These are phyloP conservation scores for Chytridium lagenaria DNA, from an alignment of 371 early-diverging fungal genomes.

Conservation along the genomic window DNA sequence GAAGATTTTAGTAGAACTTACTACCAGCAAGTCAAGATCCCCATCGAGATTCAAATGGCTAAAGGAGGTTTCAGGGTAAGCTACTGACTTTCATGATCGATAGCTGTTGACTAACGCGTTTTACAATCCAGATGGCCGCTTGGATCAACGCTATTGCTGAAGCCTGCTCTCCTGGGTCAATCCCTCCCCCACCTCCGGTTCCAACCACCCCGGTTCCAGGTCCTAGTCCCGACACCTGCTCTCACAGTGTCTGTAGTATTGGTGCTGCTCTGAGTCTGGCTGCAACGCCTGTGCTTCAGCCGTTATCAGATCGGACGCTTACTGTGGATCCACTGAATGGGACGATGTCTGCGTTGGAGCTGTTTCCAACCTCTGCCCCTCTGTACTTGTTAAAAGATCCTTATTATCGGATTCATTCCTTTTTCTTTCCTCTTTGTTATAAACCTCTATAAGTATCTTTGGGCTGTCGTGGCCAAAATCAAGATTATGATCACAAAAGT, in stretches of 20 bases:
- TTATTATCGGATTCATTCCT: too few relatives aligned
- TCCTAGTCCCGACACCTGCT: constrained; percentile 10
- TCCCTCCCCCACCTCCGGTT: background rate
- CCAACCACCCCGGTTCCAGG: constrained; percentile 11
- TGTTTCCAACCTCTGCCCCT: too few relatives aligned
- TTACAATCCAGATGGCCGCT: constrained; percentile 22
- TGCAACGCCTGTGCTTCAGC: constrained; percentile 25
- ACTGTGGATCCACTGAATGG: constrained; percentile 14
- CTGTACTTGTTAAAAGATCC: too few relatives aligned
- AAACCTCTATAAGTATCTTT: too few relatives aligned
- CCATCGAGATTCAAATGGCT: constrained; percentile 31
- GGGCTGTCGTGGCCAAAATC: too few relatives aligned
- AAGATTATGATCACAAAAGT: too few relatives aligned
- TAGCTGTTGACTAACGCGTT: background rate
- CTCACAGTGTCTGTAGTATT: constrained; percentile 32
- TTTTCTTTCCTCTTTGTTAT: too few relatives aligned
- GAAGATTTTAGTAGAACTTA: constrained; percentile 35
- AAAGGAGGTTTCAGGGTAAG: constrained; percentile 32
- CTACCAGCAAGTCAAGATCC: constrained; percentile 25
- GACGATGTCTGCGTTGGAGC: constrained; percentile 10
- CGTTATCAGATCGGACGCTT: constrained; percentile 3
- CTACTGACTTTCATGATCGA: too few relatives aligned
- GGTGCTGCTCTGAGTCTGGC: constrained; percentile 24
- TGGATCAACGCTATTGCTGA: constrained; percentile 40
- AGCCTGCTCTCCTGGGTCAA: constrained; percentile 4